Conservation (phyloP, 164 flowering plant genomes). For the Vitis labrusca region DNA sequence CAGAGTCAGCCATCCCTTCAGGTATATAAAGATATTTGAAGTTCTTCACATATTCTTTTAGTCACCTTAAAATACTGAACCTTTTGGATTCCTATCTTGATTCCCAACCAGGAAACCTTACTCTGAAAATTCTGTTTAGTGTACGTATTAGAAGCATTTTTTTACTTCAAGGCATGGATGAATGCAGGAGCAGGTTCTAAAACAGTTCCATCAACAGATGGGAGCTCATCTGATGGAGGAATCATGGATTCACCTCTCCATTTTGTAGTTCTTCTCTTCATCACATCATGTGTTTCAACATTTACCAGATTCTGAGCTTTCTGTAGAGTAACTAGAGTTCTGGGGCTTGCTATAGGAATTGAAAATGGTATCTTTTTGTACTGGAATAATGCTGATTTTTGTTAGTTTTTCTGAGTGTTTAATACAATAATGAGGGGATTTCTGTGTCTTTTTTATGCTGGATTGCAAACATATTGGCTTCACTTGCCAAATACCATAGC, state of each 20-base stretch:
- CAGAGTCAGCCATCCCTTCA: constrained; percentile 21
- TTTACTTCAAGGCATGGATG: neutral
- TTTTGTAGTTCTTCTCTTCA: constrained; percentile 23
- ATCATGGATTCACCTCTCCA: constrained; percentile 14
- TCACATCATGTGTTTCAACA: constrained; percentile 18
- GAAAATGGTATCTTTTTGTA: neutral
- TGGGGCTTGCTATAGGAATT: neutral
- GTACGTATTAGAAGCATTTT: no score
- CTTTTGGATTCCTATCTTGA: no score
- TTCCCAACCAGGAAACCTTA: no score
- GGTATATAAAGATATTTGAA: constrained; percentile 8
- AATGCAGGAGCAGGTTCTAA: constrained; percentile 33
- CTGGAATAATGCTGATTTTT: neutral
- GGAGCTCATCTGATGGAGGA: constrained; percentile 24
- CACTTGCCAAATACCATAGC: no score
- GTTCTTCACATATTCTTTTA: neutral
- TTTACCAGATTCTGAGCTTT: constrained; percentile 15
- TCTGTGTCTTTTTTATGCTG: no score
- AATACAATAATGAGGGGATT: no score
- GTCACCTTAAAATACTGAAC: no score
- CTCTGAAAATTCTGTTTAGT: no score
- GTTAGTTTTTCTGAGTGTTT: no score
- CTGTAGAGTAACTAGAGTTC: neutral
- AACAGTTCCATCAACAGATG: constrained; percentile 23
- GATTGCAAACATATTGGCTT: no score